Conservation (phyloP, 306 rosid genomes). For the Ochetophila trinervis region DNA sequence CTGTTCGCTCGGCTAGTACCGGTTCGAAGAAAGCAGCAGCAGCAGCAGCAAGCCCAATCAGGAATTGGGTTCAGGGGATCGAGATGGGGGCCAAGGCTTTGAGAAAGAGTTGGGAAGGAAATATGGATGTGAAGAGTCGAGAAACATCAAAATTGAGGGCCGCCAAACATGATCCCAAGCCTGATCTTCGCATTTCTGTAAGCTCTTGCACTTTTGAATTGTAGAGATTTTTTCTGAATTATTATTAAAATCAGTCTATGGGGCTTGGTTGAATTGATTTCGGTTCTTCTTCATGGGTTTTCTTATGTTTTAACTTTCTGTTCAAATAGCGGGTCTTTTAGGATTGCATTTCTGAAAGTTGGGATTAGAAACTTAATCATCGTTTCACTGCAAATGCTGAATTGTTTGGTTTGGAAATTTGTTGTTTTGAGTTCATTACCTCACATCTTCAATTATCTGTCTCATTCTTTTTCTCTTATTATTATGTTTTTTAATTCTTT, state of each 20-base stretch:
- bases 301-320: background rate
- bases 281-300: background rate
- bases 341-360: background rate
- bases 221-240: background rate
- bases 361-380: background rate
- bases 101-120: conserved; percentile 99
- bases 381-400: background rate
- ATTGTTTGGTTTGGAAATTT: background rate
- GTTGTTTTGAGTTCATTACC: background rate
- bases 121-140: conserved; percentile 62
- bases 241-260: no score
- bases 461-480: background rate
- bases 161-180: conserved; percentile 59
- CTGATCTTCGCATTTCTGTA: conserved; percentile 59
- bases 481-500: background rate
- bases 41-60: conserved; percentile 52
- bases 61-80: conserved; percentile 73
- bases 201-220: conserved; percentile 33
- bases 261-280: background rate
- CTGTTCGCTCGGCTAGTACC: conserved; percentile 61
- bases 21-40: conserved; percentile 47
- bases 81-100: conserved; percentile 89
- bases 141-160: conserved; percentile 58
- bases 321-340: conserved; percentile 11
- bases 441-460: background rate